These are phyloP conservation scores for Prosopis cineraria DNA, from an alignment of 306 rosid genomes.

Conservation along the genomic window DNA sequence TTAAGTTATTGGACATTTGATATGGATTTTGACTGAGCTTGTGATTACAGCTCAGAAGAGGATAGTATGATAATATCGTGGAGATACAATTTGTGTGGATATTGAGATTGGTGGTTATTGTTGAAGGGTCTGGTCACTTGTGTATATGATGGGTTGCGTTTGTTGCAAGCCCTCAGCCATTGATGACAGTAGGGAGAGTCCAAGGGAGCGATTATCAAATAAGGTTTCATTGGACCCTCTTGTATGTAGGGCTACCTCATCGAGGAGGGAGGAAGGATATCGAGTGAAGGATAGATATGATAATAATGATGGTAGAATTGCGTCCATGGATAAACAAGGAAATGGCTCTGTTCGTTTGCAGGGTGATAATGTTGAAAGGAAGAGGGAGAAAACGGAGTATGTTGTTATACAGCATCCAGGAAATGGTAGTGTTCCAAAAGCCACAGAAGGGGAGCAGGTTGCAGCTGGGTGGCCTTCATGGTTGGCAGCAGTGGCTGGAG, in stretches of 20 bases:
- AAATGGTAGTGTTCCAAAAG: conserved; percentile 73
- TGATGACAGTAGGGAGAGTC: conserved; percentile 96
- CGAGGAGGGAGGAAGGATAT: conserved; percentile 79
- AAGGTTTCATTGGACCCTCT: conserved; percentile 58
- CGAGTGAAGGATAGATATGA: conserved; percentile 67
- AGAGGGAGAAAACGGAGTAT: conserved; percentile 88
- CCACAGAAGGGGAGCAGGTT: conserved; percentile 90
- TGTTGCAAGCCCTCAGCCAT: conserved; percentile 95
- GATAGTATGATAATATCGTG: conserved; percentile 34
- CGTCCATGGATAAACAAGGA: conserved; percentile 67
- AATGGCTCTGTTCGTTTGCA: conserved; percentile 65
- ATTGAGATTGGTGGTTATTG: conserved; percentile 51
- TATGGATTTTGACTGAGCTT: conserved; percentile 26
- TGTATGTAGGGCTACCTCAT: conserved; percentile 64
- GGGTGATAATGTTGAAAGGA: conserved; percentile 69
- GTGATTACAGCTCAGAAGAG: conserved; percentile 40
- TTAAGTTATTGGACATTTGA: conserved; percentile 10
- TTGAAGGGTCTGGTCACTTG: conserved; percentile 52
- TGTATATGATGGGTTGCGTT: conserved; percentile 78
- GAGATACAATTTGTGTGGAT: conserved; percentile 49
- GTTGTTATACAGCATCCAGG: conserved; percentile 72
- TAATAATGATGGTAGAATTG: conserved; percentile 62
- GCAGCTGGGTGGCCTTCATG: conserved; percentile 99
- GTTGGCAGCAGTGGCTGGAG: conserved; percentile 97
- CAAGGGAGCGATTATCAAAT: conserved; percentile 71